These are phyloP conservation scores for Punctularia strigosozonata DNA, from an alignment of 768 basidiomycete genomes.

Conservation along the genomic window DNA sequence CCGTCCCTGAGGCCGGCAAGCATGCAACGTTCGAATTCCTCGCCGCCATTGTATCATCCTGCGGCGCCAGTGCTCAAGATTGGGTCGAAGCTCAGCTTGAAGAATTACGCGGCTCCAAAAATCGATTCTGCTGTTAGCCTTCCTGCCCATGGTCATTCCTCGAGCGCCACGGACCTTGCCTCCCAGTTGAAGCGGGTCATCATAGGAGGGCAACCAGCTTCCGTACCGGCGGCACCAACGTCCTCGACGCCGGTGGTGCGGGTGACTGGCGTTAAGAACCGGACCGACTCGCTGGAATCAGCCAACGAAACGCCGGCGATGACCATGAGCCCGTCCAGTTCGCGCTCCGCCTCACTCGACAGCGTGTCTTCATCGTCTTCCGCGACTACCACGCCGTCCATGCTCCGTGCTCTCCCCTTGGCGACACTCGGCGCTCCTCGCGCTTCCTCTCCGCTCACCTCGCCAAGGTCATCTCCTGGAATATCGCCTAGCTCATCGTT, in stretches of 20 bases:
- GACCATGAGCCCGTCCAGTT: background rate
- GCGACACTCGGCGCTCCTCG: background rate
- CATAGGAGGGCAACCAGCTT: slow-evolving; percentile 16
- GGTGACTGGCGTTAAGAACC: background rate
- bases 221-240: background rate
- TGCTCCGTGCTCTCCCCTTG: background rate
- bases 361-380: background rate
- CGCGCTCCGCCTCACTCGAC: background rate
- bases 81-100: background rate
- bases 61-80: background rate
- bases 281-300: too few relatives aligned
- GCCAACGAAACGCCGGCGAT: background rate
- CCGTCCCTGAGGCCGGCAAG: too few relatives aligned
- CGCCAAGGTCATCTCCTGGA: background rate
- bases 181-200: slow-evolving; percentile 11
- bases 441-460: background rate
- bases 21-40: background rate
- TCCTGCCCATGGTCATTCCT: background rate
- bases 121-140: too few relatives aligned
- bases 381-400: background rate
- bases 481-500: background rate
- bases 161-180: background rate
- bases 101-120: background rate
- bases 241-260: background rate
- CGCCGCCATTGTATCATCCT: background rate